phyloP scores from a whole-genome alignment of 225 moss, liverwort and hornwort species.

The Marchantia paleacea region DNA sequence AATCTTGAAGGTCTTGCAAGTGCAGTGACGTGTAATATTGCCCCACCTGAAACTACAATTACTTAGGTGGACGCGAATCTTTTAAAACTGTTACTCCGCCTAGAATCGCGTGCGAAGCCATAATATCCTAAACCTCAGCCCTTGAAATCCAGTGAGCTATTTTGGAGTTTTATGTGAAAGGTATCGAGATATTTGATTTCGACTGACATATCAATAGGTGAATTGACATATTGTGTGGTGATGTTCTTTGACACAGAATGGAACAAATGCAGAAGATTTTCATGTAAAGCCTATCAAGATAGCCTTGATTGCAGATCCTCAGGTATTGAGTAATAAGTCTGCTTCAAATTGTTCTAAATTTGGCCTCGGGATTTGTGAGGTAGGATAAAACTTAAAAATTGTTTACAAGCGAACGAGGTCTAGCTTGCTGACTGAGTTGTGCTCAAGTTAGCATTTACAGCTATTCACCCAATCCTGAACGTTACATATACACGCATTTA shows the following conservation, averaged over 20 bases:
- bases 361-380: background rate
- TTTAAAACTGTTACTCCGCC: too few relatives aligned
- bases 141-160: background rate
- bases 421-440: background rate
- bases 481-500: too few relatives aligned
- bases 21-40: too few relatives aligned
- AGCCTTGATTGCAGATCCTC: constrained; percentile 75
- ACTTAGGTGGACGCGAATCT: too few relatives aligned
- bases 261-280: constrained; percentile 35
- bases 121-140: background rate
- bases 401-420: background rate
- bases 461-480: background rate
- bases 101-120: background rate
- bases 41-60: too few relatives aligned
- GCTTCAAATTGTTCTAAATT: background rate
- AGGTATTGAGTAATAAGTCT: constrained; percentile 33
- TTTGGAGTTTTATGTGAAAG: background rate
- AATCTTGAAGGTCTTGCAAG: too few relatives aligned
- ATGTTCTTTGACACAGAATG: constrained; percentile 37
- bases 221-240: constrained; percentile 1
- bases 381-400: background rate
- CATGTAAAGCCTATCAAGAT: constrained; percentile 42
- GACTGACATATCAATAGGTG: background rate
- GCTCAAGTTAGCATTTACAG: background rate
- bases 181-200: background rate